Evolutionary conservation across 2,329 filamentous ascomycete species (phyloP).

Genomic region (Xylaria sp.): DNA sequence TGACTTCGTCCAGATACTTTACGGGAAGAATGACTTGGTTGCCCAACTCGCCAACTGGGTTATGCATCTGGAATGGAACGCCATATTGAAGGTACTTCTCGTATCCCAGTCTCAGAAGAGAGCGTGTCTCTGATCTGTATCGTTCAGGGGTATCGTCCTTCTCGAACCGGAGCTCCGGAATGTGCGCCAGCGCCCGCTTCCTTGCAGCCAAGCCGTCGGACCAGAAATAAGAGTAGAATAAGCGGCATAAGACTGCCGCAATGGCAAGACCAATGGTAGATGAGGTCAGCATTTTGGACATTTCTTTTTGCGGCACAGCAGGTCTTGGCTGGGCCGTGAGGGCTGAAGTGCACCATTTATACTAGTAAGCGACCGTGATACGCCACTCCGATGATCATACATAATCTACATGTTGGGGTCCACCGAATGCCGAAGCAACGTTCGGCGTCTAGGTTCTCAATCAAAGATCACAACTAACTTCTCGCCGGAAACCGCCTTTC

Average conservation of each 20-base stretch:
- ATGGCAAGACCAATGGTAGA: slow-evolving; percentile 12
- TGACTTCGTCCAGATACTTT: slow-evolving; percentile 37
- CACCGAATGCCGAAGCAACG: slow-evolving; percentile 18
- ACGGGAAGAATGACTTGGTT: slow-evolving; percentile 31
- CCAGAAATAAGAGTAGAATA: slow-evolving; percentile 9
- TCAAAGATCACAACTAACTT: slow-evolving; percentile 40
- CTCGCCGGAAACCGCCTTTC: slow-evolving; percentile 23
- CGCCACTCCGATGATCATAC: slow-evolving; percentile 4
- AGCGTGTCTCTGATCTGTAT: slow-evolving; percentile 18
- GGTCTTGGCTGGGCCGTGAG: not conserved
- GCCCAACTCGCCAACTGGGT: slow-evolving; percentile 26
- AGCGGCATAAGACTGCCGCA: slow-evolving; percentile 1
- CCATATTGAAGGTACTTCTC: slow-evolving; percentile 31
- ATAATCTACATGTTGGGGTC: slow-evolving; percentile 13
- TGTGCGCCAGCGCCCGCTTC: slow-evolving; percentile 24
- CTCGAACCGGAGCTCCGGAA: slow-evolving; percentile 29
- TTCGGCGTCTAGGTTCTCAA: slow-evolving; percentile 5
- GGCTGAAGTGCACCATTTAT: slow-evolving; percentile 15
- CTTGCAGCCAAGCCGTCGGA: slow-evolving; percentile 8
- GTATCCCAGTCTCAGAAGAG: slow-evolving; percentile 20
- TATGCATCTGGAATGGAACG: slow-evolving; percentile 33
- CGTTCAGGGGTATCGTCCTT: slow-evolving; percentile 22
- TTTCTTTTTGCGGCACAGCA: not conserved
- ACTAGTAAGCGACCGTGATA: not conserved
- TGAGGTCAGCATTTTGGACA: slow-evolving; percentile 11